Evolutionary conservation across 805 yeast genomes (phyloP), one percentile per base, ranked within the genome.

Genomic region (Candida silvatica): DNA sequence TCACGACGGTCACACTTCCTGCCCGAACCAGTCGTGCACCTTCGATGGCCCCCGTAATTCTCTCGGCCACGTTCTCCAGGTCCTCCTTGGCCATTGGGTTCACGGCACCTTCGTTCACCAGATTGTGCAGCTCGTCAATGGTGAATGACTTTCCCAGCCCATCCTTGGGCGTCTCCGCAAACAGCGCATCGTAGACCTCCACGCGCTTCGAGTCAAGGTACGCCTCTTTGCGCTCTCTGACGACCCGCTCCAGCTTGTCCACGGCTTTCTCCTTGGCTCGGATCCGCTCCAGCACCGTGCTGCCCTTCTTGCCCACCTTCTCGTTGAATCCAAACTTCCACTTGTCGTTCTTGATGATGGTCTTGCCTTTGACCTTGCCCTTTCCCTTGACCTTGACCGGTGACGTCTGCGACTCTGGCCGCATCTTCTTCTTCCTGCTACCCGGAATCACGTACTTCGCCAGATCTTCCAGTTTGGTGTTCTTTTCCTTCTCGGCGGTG

Each of bases 221-320:
- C 12, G 33, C 28, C 3, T 36, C 35, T 20, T 20, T 17, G 8
- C 27, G n/a, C 25, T 27, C 37, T 5, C 24, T 25, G 8, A 29
- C 11, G 14, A 30, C 34, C 7, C 20, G 27, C 6, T 38, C 24
- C 12, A 40, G 39, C 2, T 36, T 37, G 5, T 41, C 31, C 14
- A 36, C 48, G 12, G 38, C 43, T 16, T 46, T 44, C 37, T 68
- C 70, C 42, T 60, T 65, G 29, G 46, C 37, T 35, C 51, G 54
- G 32, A 67, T 63, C 30, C 72, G 48, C 29, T 68, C 67, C 9
- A 67, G 39, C 5, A 68, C 8, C 37, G 29, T 7, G 45, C 46
- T 6, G 17, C 22, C 8, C 12, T 32, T 34, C 6, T 32, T 23
- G 1, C 38, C 39, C 16, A 48, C 39, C 31, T 47, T 50, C 26